Conservation (phyloP, 352 stramenopile species). For the Phytopythium kandeliae region DNA sequence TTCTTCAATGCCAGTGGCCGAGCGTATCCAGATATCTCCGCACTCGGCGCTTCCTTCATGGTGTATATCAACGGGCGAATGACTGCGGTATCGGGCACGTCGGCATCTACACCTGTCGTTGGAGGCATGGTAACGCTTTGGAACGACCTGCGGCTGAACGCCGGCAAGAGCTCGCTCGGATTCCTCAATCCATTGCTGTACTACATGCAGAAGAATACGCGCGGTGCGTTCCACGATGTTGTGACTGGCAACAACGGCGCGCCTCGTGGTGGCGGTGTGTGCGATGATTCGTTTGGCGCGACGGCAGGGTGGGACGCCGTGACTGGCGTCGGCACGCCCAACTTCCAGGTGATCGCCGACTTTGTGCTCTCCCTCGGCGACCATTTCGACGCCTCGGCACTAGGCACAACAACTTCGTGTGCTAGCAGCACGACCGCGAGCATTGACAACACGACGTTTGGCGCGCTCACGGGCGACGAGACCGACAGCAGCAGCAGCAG, state of each 20-base stretch:
- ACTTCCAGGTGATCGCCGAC: conserved; percentile 63
- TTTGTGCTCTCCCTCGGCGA: conserved; percentile 50
- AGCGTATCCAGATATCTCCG: conserved; percentile 87
- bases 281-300: conserved; percentile 76
- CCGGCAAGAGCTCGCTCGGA: conserved; percentile 71
- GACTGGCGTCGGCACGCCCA: conserved; percentile 80
- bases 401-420: conserved; percentile 9
- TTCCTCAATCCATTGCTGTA: conserved; percentile 89
- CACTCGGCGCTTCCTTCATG: conserved; percentile 62
- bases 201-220: conserved; percentile 48
- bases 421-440: conserved; percentile 5
- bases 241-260: conserved; percentile 81
- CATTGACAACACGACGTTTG: conserved; percentile 8
- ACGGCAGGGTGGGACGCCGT: conserved; percentile 84
- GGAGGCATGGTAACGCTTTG: conserved; percentile 85
- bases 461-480: not conserved
- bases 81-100: conserved; percentile 73
- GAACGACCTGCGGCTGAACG: conserved; percentile 80
- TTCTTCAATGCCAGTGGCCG: conserved; percentile 85
- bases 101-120: conserved; percentile 78
- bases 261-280: conserved; percentile 38
- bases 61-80: conserved; percentile 50
- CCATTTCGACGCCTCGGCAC: conserved; percentile 35
- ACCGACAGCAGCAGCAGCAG: no score
- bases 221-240: conserved; percentile 80